Conservation (phyloP, 768 basidiomycete genomes). For the Mycena galericulata region DNA sequence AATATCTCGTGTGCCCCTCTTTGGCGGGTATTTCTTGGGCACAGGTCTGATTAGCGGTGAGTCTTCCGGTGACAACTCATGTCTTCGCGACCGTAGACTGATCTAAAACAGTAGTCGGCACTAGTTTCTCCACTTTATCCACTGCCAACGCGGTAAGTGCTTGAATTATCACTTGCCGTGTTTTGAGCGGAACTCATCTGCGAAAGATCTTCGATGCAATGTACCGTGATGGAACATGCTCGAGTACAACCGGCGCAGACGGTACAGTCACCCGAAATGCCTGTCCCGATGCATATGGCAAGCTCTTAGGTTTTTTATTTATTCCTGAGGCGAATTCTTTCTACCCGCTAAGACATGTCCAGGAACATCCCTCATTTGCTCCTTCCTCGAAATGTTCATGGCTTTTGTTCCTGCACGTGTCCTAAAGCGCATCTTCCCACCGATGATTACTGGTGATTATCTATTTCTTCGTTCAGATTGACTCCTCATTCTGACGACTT, state of each 20-base stretch:
- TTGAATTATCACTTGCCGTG: neutral
- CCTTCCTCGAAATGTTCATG: slow-evolving; percentile 81
- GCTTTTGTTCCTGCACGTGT: slow-evolving; percentile 77
- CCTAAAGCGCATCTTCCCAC: slow-evolving; percentile 79
- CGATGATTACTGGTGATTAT: slow-evolving; percentile 73
- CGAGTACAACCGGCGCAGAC: neutral
- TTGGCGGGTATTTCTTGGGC: too few species aligned
- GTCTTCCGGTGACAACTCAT: neutral
- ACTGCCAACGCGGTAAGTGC: slow-evolving; percentile 57
- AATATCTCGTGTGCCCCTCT: slow-evolving; percentile 37
- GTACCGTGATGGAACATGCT: too few species aligned
- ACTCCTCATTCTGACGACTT: neutral
- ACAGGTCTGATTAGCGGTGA: slow-evolving; percentile 39
- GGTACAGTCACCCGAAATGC: neutral
- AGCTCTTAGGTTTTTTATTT: neutral
- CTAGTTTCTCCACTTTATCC: neutral
- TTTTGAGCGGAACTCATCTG: too few species aligned
- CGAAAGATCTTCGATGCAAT: too few species aligned
- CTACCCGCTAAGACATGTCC: neutral
- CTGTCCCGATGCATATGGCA: neutral
- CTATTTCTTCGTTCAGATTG: neutral
- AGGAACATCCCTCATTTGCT: slow-evolving; percentile 83
- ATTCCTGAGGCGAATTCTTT: too few species aligned
- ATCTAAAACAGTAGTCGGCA: neutral
- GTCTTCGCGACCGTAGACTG: neutral